Base-by-base conservation (phyloP, 257 asterid genomes). In the Rauvolfia tetraphylla region DNA sequence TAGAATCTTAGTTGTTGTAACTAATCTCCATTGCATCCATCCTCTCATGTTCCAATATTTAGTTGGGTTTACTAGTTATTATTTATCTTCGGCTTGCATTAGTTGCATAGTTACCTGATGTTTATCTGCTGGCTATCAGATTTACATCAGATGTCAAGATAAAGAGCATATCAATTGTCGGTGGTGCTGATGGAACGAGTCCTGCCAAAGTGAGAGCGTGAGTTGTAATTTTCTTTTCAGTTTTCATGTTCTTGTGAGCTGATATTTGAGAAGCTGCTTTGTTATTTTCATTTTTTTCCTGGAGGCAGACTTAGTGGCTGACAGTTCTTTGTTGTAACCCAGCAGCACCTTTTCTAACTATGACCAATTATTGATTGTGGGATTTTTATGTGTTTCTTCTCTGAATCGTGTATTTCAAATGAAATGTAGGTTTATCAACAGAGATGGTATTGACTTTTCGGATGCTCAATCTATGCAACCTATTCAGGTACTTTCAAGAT, bases 161-260 rank as follows among this genome's bases (percentile, higher is more conserved):
- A 84, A 92, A 92, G 93, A 91, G 98, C 89, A 95, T 95, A 72
- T 90, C 98, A 71, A 61, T 95, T 73, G 89, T 95, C 68, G 99
- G 99, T 29, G 98, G 99, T 83, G 91, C 93, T 80, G 96, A 89
- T 81, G 98, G 97, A 80, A 89, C 97, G 61, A 92, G 98, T 84
- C 99, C 99, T 58, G 83, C 92, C 71, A 95, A 88, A 86, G 89
- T 95, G 97, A 95, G 99, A 85, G 98, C 82, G 98, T 95, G 86
- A 91, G 99, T 91, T 81, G 51, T 44, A 18, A 53, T 59, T 44
- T 62, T 59, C 69, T 79, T 65, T 31, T 56, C 56, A 51, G 56
- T 51, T 75, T 58, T 70, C 77, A 61, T 77, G 46, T 76, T 79
- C 58, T 63, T 71, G 68, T 39, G 29, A 73, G 70, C 38, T 71